phyloP scores from a whole-genome alignment of 805 yeast genomes.

The Kurtzmaniella cleridarum region DNA sequence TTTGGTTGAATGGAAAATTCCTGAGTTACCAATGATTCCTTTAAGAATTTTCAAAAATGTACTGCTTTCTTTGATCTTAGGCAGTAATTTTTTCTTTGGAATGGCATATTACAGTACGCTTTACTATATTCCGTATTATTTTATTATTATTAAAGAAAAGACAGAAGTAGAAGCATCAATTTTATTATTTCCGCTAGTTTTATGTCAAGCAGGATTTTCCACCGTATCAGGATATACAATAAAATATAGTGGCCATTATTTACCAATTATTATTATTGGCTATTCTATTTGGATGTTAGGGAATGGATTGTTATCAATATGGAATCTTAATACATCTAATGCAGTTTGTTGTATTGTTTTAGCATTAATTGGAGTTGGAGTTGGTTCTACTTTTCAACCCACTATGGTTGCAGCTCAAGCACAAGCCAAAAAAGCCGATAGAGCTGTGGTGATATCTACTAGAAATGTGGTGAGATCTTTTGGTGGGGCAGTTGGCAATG shows the following conservation, averaged over 20 bases:
- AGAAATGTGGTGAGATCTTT: slow-evolving; percentile 53
- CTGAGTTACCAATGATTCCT: slow-evolving; percentile 30
- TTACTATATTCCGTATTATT: slow-evolving; percentile 20
- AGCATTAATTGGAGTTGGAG: slow-evolving; percentile 23
- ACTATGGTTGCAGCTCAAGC: slow-evolving; percentile 48
- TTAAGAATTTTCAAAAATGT: slow-evolving; percentile 15
- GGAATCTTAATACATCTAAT: slow-evolving; percentile 13
- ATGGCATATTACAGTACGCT: slow-evolving; percentile 19
- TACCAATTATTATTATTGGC: slow-evolving; percentile 28
- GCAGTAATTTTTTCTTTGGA: slow-evolving; percentile 22
- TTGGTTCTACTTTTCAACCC: slow-evolving; percentile 48
- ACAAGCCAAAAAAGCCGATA: slow-evolving; percentile 43
- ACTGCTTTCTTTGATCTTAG: slow-evolving; percentile 16
- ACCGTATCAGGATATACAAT: slow-evolving; percentile 40
- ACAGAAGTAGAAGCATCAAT: slow-evolving; percentile 16
- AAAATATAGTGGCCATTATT: slow-evolving; percentile 36
- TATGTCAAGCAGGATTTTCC: slow-evolving; percentile 36
- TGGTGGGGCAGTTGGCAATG: slow-evolving; percentile 60
- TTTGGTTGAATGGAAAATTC: slow-evolving; percentile 22
- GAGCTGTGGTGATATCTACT: slow-evolving; percentile 55
- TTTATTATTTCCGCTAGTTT: slow-evolving; percentile 20
- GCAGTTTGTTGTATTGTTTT: slow-evolving; percentile 12
- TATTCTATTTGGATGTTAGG: slow-evolving; percentile 20
- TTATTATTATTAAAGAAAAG: slow-evolving; percentile 17
- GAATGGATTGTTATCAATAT: slow-evolving; percentile 17